phyloP scores from a whole-genome alignment of 2,329 filamentous ascomycete genomes.

The Paecilomyces niveus region DNA sequence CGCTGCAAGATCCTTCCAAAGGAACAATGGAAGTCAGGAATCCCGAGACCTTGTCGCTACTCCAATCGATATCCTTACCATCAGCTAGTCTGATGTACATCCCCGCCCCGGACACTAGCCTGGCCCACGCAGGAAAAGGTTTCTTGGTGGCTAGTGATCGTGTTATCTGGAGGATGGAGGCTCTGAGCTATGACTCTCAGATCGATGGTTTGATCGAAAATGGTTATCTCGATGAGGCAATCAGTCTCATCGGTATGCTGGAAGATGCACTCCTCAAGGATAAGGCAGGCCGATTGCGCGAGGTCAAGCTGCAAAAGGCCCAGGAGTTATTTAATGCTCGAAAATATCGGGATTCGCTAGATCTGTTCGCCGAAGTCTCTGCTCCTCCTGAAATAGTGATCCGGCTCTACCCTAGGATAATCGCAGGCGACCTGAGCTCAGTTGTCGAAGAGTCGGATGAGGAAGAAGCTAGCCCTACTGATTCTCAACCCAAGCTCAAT shows the following conservation, averaged over 20 bases:
- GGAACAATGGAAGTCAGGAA: conserved; percentile 86
- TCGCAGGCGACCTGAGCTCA: conserved; percentile 72
- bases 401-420: conserved; percentile 70
- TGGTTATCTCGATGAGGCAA: conserved; percentile 77
- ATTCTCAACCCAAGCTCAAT: conserved; percentile 18
- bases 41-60: conserved; percentile 78
- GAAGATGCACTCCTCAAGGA: conserved; percentile 84
- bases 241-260: conserved; percentile 80
- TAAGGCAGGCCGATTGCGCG: conserved; percentile 71
- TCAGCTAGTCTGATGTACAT: conserved; percentile 83
- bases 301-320: conserved; percentile 88
- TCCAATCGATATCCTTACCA: conserved; percentile 77
- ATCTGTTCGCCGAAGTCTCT: conserved; percentile 83
- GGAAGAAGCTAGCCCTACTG: conserved; percentile 20
- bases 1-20: conserved; percentile 74
- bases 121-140: conserved; percentile 93
- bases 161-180: conserved; percentile 92
- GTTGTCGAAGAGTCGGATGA: conserved; percentile 44
- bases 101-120: conserved; percentile 81
- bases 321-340: conserved; percentile 73
- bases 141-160: conserved; percentile 91
- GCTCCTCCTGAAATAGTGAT: conserved; percentile 87
- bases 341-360: conserved; percentile 78
- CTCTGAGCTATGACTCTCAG: conserved; percentile 84
- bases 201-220: conserved; percentile 71